Conservation (phyloP, 129 eudicot genomes). For the Artemisia tridentata region DNA sequence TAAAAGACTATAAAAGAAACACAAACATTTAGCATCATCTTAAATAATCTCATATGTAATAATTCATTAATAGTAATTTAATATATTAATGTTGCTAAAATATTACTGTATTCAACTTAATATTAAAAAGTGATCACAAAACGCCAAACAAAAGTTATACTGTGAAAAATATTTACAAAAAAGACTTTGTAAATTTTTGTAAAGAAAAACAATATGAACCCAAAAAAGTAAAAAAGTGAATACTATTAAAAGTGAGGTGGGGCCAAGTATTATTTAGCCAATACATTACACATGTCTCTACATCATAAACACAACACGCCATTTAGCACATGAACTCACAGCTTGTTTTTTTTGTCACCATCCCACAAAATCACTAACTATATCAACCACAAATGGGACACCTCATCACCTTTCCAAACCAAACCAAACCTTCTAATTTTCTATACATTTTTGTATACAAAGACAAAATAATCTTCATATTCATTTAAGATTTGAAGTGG, state of each 20-base stretch:
- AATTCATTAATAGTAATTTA: neutral
- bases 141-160: neutral
- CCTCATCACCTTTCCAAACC: neutral
- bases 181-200: conserved; percentile 5
- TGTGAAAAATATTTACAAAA: neutral
- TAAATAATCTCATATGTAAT: neutral
- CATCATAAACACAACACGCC: conserved; percentile 39
- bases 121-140: neutral
- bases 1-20: too few species aligned
- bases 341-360: conserved; percentile 32
- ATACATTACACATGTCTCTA: conserved; percentile 38
- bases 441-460: neutral
- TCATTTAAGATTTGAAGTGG: neutral
- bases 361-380: neutral
- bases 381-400: neutral
- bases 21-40: neutral
- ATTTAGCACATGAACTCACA: conserved; percentile 35
- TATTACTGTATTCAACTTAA: too few species aligned
- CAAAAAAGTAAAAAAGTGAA: conserved; percentile 9
- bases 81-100: neutral
- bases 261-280: conserved; percentile 14
- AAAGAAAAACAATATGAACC: neutral
- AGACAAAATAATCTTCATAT: neutral
- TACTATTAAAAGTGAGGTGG: neutral
- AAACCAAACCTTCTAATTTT: neutral